These are phyloP conservation scores for Fagus sylvatica DNA, from an alignment of 306 rosid species.

Conservation along the genomic window DNA sequence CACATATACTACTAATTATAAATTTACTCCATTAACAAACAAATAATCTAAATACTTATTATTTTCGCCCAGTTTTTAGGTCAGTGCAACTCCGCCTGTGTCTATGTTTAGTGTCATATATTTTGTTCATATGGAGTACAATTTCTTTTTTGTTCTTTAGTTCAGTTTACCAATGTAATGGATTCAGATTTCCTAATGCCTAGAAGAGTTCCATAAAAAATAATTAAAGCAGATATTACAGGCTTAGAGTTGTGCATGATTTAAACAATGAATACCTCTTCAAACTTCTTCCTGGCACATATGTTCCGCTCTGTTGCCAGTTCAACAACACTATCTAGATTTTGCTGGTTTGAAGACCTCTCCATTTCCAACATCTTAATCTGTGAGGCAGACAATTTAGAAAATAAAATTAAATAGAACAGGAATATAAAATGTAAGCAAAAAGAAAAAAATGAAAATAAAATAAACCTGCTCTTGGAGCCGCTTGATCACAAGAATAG, in stretches of 20 bases:
- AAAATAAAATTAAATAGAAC: constrained; percentile 12
- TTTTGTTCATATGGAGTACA: not conserved
- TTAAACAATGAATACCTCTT: constrained; percentile 57
- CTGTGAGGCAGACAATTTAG: constrained; percentile 40
- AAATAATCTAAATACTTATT: not conserved
- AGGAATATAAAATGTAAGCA: not conserved
- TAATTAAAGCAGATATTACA: not conserved
- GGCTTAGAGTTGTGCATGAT: constrained; percentile 13
- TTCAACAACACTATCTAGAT: constrained; percentile 69
- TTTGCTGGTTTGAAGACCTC: constrained; percentile 75
- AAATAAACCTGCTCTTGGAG: constrained; percentile 82
- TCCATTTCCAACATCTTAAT: constrained; percentile 75
- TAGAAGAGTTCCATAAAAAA: not conserved
- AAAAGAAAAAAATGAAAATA: not conserved
- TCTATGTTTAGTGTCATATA: too few species aligned
- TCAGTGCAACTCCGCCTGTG: not conserved
- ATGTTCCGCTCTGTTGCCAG: constrained; percentile 71
- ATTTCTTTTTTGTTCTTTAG: not conserved
- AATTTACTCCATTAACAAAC: not conserved
- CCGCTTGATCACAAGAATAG: constrained; percentile 72
- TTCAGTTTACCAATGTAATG: not conserved
- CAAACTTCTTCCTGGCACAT: constrained; percentile 59
- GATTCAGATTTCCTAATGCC: not conserved
- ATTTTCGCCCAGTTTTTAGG: not conserved
- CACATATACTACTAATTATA: not conserved